A percentile compares a stretch with the other conserved stretches of the same genome.
These are phyloP conservation scores for Boletus vinaceobasis DNA, from an alignment of 768 basidiomycete genomes.

Conservation along the genomic window DNA sequence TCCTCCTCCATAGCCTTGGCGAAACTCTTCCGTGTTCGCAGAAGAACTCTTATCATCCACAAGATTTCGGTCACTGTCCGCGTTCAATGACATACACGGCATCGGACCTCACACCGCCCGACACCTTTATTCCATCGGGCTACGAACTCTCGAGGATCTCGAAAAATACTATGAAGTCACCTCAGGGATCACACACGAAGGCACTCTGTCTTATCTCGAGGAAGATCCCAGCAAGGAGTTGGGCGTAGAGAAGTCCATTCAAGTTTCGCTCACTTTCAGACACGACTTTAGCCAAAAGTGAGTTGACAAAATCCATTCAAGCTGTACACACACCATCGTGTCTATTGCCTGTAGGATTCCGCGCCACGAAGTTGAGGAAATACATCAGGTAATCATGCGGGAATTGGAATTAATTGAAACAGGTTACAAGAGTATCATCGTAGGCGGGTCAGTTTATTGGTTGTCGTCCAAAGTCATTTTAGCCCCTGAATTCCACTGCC, in stretches of 20 bases:
- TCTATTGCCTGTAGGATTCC: slow-evolving; percentile 50
- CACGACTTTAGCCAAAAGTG: slow-evolving; percentile 53
- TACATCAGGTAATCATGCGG: slow-evolving; percentile 62
- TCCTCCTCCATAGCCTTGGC: slow-evolving; percentile 8
- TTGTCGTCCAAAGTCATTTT: neutral
- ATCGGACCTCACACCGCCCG: slow-evolving; percentile 72
- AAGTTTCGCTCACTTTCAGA: slow-evolving; percentile 56
- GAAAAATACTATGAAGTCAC: slow-evolving; percentile 52
- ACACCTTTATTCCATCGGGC: slow-evolving; percentile 57
- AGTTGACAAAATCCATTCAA: slow-evolving; percentile 6
- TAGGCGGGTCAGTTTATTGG: slow-evolving; percentile 62
- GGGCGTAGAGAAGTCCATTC: slow-evolving; percentile 42
- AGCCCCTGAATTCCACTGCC: neutral
- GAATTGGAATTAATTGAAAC: slow-evolving; percentile 60
- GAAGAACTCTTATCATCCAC: slow-evolving; percentile 45
- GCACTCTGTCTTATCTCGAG: slow-evolving; percentile 22
- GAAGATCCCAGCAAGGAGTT: slow-evolving; percentile 15
- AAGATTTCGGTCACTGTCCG: slow-evolving; percentile 54
- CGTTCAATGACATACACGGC: slow-evolving; percentile 65
- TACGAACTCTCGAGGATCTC: slow-evolving; percentile 68
- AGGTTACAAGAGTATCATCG: slow-evolving; percentile 73
- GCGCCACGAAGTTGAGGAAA: slow-evolving; percentile 73
- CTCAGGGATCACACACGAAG: slow-evolving; percentile 36
- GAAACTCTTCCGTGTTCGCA: slow-evolving; percentile 23
- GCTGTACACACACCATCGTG: neutral